Base-by-base conservation (phyloP, 2,329 filamentous ascomycete species). In the Cryphonectria parasitica region DNA sequence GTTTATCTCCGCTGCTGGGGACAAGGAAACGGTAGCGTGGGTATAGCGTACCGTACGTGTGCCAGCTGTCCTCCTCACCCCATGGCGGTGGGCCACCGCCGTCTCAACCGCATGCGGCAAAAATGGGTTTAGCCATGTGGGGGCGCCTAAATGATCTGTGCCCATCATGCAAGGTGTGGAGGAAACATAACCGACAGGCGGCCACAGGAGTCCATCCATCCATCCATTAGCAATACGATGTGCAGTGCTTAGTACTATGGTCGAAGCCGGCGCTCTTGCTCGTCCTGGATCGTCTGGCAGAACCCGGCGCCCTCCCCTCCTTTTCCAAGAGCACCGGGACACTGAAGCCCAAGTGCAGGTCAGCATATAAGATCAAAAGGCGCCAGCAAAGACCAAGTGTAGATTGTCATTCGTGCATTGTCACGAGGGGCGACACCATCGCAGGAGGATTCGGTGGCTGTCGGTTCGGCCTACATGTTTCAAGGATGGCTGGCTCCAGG, bases 401-500 rank as follows among this genome's bases (percentile, higher is more conserved):
- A 45, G 61, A 19, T 31, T 34, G 13, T 19, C 39, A 64, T 34
- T 58, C 54, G 54, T 34, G 25, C 54, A 31, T 31, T 15, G 54
- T 31, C 25, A 61, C 25, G 58, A 61, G 31, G 22, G 58, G 34
- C 34, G 19, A n/a, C 31, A 34, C 31, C 31, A 8, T 61, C 39
- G 58, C 39, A 54, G 54, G 63, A 68, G 70, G 70, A 69, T 69
- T 64, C 54, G 65, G 66, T 71, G 68, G 70, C 64, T 69, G 70
- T 62, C 68, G 60, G 68, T 64, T 43, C 64, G 52, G 64, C 52
- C 64, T 66, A 36, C 41, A 31, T 66, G 64, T 58, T 66, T 66
- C 64, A 58, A 58, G 52, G 52, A 34, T 45, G 61, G 67, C 39
- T 69, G 49, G 61, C 31, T 49, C 64, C 64, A 69, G 64, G 49